Percentiles rank a stretch among this genome's conserved stretches.
Evolutionary conservation across 2,329 filamentous ascomycete genomes (phyloP).

Genomic region (Fusarium tjaetaba): DNA sequence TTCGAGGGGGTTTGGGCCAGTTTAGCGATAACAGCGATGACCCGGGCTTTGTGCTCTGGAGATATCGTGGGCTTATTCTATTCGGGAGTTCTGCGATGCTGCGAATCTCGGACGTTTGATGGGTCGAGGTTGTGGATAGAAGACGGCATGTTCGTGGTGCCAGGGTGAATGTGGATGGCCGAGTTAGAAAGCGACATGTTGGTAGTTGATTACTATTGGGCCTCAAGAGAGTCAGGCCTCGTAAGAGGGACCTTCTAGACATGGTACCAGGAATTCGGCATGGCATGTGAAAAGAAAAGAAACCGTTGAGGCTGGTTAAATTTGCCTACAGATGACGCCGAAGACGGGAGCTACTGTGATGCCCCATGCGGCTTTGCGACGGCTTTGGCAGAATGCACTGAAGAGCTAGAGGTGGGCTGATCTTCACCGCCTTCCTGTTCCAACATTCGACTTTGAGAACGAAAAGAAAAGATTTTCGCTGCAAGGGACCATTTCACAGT

Average conservation of each 20-base stretch:
- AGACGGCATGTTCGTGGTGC: conserved; percentile 41
- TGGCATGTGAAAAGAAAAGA: conserved; percentile 10
- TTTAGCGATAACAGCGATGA: conserved; percentile 66
- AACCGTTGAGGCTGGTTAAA: conserved; percentile 6
- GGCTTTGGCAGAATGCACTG: conserved; percentile 28
- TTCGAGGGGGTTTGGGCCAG: conserved; percentile 64
- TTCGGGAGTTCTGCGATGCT: conserved; percentile 49
- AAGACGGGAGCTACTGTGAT: conserved; percentile 19
- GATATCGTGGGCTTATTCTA: conserved; percentile 49
- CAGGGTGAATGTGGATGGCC: background rate
- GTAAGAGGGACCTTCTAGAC: conserved; percentile 29
- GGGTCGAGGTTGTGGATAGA: conserved; percentile 60
- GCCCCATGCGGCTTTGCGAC: conserved; percentile 15
- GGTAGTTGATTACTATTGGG: background rate
- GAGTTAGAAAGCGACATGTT: background rate
- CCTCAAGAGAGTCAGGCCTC: conserved; percentile 27
- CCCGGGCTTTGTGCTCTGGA: conserved; percentile 55
- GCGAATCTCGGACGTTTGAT: conserved; percentile 48
- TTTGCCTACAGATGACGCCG: conserved; percentile 30
- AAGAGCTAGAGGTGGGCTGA: conserved; percentile 27
- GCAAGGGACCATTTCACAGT: background rate
- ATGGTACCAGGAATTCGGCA: conserved; percentile 26
- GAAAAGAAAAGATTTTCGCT: background rate
- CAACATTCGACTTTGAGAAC: background rate
- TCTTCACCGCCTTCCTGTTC: conserved; percentile 39